Evolutionary conservation across 2,329 filamentous ascomycete genomes (phyloP), one percentile per base, ranked within the genome.

Genomic region (Curvularia verruculosa): DNA sequence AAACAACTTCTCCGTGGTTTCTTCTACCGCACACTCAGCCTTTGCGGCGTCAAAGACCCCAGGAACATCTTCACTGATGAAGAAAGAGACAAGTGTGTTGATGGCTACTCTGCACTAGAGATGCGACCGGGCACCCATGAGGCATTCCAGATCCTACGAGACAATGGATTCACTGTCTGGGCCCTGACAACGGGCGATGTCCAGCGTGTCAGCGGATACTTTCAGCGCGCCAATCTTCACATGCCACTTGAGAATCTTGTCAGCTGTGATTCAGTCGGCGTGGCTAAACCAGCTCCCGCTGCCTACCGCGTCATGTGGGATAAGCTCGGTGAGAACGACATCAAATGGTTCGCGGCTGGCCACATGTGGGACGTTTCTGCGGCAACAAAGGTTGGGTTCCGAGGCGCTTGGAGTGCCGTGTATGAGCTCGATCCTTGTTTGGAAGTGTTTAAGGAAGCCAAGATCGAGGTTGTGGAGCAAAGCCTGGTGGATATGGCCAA

Each of bases 321-420:
- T 12, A 67, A 68, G 44, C 78, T 84, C 51, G 77, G 63, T 0
- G 72, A 73, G 0, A 72, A 67, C 3, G 72, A 81, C 48, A 59
- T 72, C 59, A 80, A 78, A 47, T 86, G 83, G 83, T 86, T 86
- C 66, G 84, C 82, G 1, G 84, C 84, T 0, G 84, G 83, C 15
- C 84, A 86, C 70, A 83, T 84, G 81, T 86, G 84, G 84, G 84
- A 86, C 75, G 83, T 83, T 4, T 76, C 79, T 15, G 81, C 82
- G 3, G 84, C 84, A 13, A 78, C 75, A 49, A 78, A 76, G 54
- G 78, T 77, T n/a, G 82, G 82, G 62, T 64, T 63, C n/a, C 51
- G 60, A 12, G 60, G 60, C 13, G 60, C 60, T 12, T 63, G 58
- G 48, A 56, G 41, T n/a, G 47, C 53, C 1, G 53, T 59, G 41